Percentiles rank a stretch among this genome's conserved stretches.
Conservation (phyloP, 805 yeast genomes). For the Candida vaughaniae region DNA sequence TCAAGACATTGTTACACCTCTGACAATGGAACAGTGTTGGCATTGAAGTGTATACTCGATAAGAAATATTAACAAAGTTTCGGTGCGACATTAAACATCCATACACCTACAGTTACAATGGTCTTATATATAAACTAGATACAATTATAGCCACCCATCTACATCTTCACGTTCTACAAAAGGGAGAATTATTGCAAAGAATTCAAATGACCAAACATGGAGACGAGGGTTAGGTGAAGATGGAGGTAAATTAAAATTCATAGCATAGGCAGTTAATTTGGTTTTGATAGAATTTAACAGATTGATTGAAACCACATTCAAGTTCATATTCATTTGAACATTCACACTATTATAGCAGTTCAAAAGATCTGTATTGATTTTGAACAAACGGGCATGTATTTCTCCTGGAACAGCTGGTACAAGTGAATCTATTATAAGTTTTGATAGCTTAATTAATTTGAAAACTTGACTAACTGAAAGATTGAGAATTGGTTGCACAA, state of each 20-base stretch:
- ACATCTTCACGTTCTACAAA: slow-evolving; percentile 30
- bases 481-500: slow-evolving; percentile 29
- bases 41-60: no score
- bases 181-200: slow-evolving; percentile 20
- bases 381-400: slow-evolving; percentile 26
- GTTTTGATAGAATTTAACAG: slow-evolving; percentile 18
- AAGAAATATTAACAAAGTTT: no score
- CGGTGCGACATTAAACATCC: no score
- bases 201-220: slow-evolving; percentile 20
- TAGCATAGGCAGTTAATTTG: slow-evolving; percentile 24
- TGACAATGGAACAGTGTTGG: slow-evolving; percentile 49
- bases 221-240: not conserved
- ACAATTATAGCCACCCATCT: slow-evolving; percentile 33
- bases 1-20: slow-evolving; percentile 58
- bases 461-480: slow-evolving; percentile 32
- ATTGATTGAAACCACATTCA: slow-evolving; percentile 21
- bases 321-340: slow-evolving; percentile 6
- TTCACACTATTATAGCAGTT: slow-evolving; percentile 30
- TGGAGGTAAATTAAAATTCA: slow-evolving; percentile 20
- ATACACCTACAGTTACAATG: no score
- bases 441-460: slow-evolving; percentile 34
- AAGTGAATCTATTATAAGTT: slow-evolving; percentile 31
- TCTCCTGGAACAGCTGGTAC: slow-evolving; percentile 21
- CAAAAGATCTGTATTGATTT: slow-evolving; percentile 37
- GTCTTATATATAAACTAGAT: not conserved